Evolutionary conservation across 179 eudicot genomes (phyloP).

Genomic region (Vitellaria paradoxa): DNA sequence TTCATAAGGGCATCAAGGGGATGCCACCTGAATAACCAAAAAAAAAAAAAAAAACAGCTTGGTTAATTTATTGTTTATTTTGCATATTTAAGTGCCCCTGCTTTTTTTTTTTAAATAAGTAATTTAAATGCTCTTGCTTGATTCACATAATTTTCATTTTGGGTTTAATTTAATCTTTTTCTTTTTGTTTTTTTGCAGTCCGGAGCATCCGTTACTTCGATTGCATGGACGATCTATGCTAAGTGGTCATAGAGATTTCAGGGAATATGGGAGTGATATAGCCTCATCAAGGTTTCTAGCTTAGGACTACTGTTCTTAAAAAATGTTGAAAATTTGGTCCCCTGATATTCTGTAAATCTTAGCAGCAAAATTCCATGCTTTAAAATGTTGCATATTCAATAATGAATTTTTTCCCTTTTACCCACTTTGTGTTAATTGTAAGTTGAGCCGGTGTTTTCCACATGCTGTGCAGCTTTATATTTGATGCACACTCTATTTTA

Average conservation of each 20-base stretch:
- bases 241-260: constrained; percentile 54
- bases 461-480: too few species aligned
- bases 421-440: not conserved
- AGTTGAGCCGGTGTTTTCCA: not conserved
- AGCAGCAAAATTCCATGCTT: not conserved
- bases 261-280: constrained; percentile 43
- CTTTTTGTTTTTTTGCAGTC: constrained; percentile 39
- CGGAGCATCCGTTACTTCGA: constrained; percentile 69
- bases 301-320: not conserved
- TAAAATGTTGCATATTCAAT: not conserved
- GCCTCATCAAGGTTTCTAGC: constrained; percentile 57
- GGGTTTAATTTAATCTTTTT: not conserved
- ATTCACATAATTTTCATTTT: constrained; percentile 2
- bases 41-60: not conserved
- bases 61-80: not conserved
- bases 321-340: not conserved
- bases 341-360: not conserved
- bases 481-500: too few species aligned
- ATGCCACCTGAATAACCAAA: too few species aligned
- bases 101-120: not conserved
- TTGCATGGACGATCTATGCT: constrained; percentile 70
- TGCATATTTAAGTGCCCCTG: constrained; percentile 37
- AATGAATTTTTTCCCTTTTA: not conserved
- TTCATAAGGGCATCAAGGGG: too few species aligned
- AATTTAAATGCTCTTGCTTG: not conserved